A percentile compares a stretch with the other conserved stretches of the same genome.
phyloP scores from a whole-genome alignment of 371 early-diverging fungal genomes.

The Mortierella sp. region DNA sequence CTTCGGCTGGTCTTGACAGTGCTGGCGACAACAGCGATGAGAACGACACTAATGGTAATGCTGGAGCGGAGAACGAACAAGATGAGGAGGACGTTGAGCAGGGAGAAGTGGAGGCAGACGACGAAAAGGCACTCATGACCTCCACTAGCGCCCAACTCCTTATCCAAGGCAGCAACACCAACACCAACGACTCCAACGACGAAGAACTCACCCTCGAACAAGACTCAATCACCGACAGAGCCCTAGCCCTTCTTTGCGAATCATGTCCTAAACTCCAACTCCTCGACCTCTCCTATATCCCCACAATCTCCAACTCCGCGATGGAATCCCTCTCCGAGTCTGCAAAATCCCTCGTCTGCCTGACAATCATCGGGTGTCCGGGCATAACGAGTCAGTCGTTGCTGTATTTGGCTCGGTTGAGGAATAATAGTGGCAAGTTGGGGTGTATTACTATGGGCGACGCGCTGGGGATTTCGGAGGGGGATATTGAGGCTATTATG shows the following conservation, averaged over 20 bases:
- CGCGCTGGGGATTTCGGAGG: constrained; percentile 54
- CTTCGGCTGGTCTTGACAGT: not conserved
- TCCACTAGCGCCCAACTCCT: not conserved
- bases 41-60: not conserved
- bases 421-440: constrained; percentile 45
- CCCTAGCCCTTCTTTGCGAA: constrained; percentile 35
- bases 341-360: constrained; percentile 49
- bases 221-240: constrained; percentile 33
- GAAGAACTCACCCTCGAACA: not conserved
- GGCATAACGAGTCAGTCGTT: constrained; percentile 49
- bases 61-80: not conserved
- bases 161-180: not conserved
- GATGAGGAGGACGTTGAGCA: not conserved
- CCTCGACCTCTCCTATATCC: constrained; percentile 56
- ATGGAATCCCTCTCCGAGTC: constrained; percentile 52
- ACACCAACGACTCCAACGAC: not conserved
- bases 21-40: not conserved
- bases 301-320: constrained; percentile 39
- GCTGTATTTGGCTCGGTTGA: constrained; percentile 34
- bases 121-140: not conserved
- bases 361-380: constrained; percentile 58
- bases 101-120: not conserved
- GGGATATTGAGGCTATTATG: constrained; percentile 57
- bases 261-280: constrained; percentile 54
- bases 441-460: constrained; percentile 61